Base-by-base conservation (phyloP, 768 basidiomycete species). In the Tephrocybe sp. region DNA sequence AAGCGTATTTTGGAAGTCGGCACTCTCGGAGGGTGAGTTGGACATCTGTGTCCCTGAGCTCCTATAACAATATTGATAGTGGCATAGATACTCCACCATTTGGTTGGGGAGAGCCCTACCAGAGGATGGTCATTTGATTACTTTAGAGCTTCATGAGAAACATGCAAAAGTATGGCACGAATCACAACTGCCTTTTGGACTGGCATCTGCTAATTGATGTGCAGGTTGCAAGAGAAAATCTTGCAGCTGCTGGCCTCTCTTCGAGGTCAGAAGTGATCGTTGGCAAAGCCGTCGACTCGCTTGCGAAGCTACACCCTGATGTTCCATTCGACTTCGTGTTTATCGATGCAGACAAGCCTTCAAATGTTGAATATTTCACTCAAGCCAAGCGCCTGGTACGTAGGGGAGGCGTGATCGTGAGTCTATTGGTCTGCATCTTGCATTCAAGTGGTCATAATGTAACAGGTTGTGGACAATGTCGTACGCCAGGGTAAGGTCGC, bases 331-430 rank as follows among this genome's bases (percentile, higher is more conserved):
- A 88, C 63, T 65, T 90, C 17, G 73, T 74, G 2, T 90, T 88
- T 72, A 85, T 88, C 55, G 86, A 88, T 65, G 87, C 85, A 6
- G 84, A 88, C 68, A 88, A 88, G 62, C 64, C 68, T 3, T 73
- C 71, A 34, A 83, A 83, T 54, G 48, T 71, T 20, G 69, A 70
- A 3, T 87, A 88, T 60, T 85, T 83, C 67, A 68, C 64, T 1
- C 76, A 87, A 53, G 80, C 79, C 0, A 82, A 87, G 60, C 75
- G 85, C 12, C 70, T 88, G 6, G 72, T 81, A 0, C 71, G 79
- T 43, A 73, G 74, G 36, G 81, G 83, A 11, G 85, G 84, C 12
- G 74, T 86, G 18, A 84, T 88, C 50, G 82, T 81, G 58, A 54
- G 79, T 73, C 8, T 20, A 36, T 18, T 17, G 4, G 18, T 18